phyloP scores from a whole-genome alignment of 2,329 filamentous ascomycete genomes.

The Gaeumannomyces tritici region DNA sequence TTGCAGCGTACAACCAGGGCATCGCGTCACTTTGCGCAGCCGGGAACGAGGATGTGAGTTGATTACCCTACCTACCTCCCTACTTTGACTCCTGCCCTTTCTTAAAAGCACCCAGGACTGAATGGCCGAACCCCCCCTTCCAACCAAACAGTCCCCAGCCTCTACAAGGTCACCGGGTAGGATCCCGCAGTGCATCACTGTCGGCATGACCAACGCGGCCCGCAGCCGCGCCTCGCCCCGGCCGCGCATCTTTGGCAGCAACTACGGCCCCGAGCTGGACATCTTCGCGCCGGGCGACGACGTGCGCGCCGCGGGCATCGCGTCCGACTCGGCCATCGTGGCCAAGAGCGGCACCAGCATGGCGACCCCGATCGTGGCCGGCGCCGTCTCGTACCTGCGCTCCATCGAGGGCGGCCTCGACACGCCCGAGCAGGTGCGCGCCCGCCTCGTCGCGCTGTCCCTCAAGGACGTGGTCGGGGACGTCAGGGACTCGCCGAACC shows the following conservation, averaged over 20 bases:
- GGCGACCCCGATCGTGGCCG: slow-evolving; percentile 23
- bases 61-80: too few species aligned
- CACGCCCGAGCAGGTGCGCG: not conserved
- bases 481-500: slow-evolving; percentile 4
- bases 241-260: slow-evolving; percentile 47
- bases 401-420: slow-evolving; percentile 25
- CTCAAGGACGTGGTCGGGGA: slow-evolving; percentile 3
- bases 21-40: slow-evolving; percentile 21
- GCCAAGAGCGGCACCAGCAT: slow-evolving; percentile 34
- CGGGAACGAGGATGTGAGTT: not conserved
- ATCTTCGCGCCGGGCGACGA: slow-evolving; percentile 47
- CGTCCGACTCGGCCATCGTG: slow-evolving; percentile 31
- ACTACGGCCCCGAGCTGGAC: slow-evolving; percentile 45
- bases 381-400: slow-evolving; percentile 28
- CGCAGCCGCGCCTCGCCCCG: slow-evolving; percentile 31
- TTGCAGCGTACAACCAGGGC: slow-evolving; percentile 20
- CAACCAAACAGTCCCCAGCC: not conserved
- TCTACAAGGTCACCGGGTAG: slow-evolving; percentile 9
- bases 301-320: slow-evolving; percentile 42
- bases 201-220: slow-evolving; percentile 22
- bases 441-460: not conserved
- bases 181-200: slow-evolving; percentile 20
- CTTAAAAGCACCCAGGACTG: too few species aligned
- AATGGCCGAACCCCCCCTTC: too few species aligned
- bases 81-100: too few species aligned